These are phyloP conservation scores for Pythium volutum DNA, from an alignment of 352 stramenopile species.

Conservation along the genomic window DNA sequence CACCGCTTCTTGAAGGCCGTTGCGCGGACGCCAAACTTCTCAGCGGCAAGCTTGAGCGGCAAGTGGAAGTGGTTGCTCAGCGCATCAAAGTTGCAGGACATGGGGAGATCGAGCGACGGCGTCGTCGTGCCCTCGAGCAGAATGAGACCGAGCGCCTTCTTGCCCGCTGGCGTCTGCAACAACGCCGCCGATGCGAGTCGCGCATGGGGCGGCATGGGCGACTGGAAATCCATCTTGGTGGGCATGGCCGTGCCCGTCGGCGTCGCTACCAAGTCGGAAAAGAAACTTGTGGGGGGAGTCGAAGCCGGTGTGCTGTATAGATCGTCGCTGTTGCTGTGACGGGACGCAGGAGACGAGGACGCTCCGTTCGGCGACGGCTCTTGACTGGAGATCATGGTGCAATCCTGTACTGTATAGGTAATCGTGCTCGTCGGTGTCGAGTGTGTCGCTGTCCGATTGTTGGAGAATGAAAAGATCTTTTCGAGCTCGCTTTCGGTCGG, in stretches of 20 bases:
- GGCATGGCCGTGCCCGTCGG: conserved; percentile 16
- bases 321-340: background rate
- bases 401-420: background rate
- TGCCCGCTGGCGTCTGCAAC: conserved; percentile 14
- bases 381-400: conserved; percentile 11
- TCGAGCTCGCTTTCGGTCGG: background rate
- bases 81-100: conserved; percentile 37
- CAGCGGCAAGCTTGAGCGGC: conserved; percentile 51
- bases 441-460: background rate
- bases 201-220: conserved; percentile 24
- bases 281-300: background rate
- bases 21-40: conserved; percentile 59
- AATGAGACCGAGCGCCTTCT: conserved; percentile 25
- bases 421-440: background rate
- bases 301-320: background rate
- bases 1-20: conserved; percentile 65
- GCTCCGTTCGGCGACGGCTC: background rate
- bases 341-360: background rate
- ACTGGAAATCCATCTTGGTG: conserved; percentile 30
- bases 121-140: conserved; percentile 24
- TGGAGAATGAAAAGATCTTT: background rate
- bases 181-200: conserved; percentile 19
- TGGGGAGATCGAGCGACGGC: conserved; percentile 26
- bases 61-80: conserved; percentile 58
- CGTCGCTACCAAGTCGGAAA: conserved; percentile 21